A percentile compares a stretch with the other conserved stretches of the same genome.
phyloP scores from a whole-genome alignment of 306 rosid genomes.

The Prunus kanzakura region DNA sequence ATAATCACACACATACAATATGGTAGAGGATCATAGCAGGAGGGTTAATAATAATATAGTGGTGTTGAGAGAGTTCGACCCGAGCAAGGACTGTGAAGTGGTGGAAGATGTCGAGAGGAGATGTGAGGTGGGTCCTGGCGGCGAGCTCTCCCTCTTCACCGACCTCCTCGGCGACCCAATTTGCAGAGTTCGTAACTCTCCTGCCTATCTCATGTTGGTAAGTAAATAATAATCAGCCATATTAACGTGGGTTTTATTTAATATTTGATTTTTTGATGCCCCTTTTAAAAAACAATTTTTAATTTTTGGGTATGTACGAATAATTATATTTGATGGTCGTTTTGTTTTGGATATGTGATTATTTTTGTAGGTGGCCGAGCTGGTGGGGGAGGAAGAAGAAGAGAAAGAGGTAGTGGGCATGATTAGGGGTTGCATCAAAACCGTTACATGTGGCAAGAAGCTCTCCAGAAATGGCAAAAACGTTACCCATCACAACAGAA shows the following conservation, averaged over 20 bases:
- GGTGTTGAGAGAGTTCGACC: conserved; percentile 62
- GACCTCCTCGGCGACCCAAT: conserved; percentile 92
- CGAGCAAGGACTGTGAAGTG: conserved; percentile 34
- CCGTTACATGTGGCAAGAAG: conserved; percentile 73
- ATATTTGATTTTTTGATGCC: too few relatives aligned
- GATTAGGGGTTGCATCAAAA: conserved; percentile 94
- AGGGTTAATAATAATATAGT: not conserved
- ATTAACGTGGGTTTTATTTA: not conserved
- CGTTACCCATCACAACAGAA: conserved; percentile 4
- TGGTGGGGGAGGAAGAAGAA: conserved; percentile 29
- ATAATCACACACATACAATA: not conserved
- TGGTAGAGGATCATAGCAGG: not conserved
- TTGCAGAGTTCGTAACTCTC: conserved; percentile 96
- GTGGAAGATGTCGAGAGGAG: conserved; percentile 72
- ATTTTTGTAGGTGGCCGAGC: conserved; percentile 65
- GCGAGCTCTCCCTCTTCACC: conserved; percentile 69
- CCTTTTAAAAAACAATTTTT: too few relatives aligned
- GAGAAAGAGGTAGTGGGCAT: conserved; percentile 73
- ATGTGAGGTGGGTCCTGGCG: conserved; percentile 85
- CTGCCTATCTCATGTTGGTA: conserved; percentile 93
- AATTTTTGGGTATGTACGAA: too few relatives aligned
- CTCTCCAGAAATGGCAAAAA: conserved; percentile 43
- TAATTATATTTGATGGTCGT: not conserved
- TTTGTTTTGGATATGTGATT: not conserved
- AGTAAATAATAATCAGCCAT: not conserved